Evolutionary conservation across 1,284 basidiomycete species (phyloP).

Genomic region (Rhodotorula sp.): DNA sequence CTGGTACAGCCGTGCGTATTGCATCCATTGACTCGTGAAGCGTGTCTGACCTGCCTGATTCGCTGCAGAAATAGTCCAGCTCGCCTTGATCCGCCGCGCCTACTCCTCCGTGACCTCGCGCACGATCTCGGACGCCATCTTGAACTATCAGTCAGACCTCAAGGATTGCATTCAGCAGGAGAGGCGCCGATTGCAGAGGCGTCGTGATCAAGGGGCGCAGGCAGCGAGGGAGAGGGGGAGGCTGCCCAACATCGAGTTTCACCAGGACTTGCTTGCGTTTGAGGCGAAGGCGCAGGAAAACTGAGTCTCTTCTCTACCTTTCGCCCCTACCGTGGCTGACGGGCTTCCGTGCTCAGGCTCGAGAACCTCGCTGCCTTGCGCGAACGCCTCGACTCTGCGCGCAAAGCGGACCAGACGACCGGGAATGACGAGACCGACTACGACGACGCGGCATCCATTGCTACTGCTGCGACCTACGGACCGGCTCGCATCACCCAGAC

Average conservation of each 20-base stretch:
- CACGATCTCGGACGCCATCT: not conserved
- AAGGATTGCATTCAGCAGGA: too few species aligned
- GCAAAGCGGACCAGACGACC: too few species aligned
- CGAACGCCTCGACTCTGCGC: not conserved
- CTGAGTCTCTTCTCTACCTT: not conserved
- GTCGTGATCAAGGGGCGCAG: not conserved
- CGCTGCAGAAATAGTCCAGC: constrained; percentile 2
- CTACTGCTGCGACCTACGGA: too few species aligned
- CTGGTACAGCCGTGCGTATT: constrained; percentile 6
- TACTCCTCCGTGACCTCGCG: not conserved
- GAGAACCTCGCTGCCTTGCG: not conserved
- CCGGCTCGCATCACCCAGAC: too few species aligned
- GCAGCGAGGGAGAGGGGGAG: not conserved
- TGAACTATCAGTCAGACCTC: not conserved
- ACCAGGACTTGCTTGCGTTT: not conserved
- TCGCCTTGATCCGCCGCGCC: not conserved
- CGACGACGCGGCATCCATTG: too few species aligned
- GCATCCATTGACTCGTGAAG: not conserved
- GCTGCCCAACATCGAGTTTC: not conserved
- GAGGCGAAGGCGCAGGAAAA: not conserved
- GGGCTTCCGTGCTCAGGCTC: not conserved
- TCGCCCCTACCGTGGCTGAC: not conserved
- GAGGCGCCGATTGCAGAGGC: not conserved
- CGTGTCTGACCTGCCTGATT: not conserved
- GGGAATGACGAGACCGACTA: too few species aligned